Evolutionary conservation across 352 stramenopile species (phyloP).

Genomic region (Pythium periplocum): DNA sequence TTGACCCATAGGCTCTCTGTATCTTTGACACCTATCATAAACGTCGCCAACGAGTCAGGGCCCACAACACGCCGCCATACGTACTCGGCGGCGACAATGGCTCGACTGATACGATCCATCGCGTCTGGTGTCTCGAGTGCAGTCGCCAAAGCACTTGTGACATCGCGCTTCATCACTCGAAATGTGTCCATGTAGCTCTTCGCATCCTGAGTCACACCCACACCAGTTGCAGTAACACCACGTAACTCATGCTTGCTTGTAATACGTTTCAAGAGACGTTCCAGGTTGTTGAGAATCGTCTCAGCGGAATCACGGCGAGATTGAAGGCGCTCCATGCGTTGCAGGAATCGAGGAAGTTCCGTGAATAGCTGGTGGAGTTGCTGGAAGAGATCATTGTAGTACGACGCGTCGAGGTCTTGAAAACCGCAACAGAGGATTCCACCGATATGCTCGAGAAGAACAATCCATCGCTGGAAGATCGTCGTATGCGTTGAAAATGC

Average conservation of each 20-base stretch:
- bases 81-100: slow-evolving; percentile 35
- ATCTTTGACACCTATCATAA: slow-evolving; percentile 21
- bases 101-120: slow-evolving; percentile 21
- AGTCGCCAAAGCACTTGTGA: slow-evolving; percentile 16
- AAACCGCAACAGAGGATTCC: slow-evolving; percentile 33
- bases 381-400: slow-evolving; percentile 25
- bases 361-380: slow-evolving; percentile 26
- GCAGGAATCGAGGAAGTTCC: slow-evolving; percentile 32
- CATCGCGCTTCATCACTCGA: slow-evolving; percentile 15
- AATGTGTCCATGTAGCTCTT: slow-evolving; percentile 24
- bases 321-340: slow-evolving; percentile 33
- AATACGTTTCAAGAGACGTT: slow-evolving; percentile 30
- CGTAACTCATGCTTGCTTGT: slow-evolving; percentile 42
- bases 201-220: slow-evolving; percentile 27
- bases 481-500: no score
- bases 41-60: slow-evolving; percentile 12
- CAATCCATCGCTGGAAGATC: slow-evolving; percentile 22
- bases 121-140: slow-evolving; percentile 15
- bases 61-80: slow-evolving; percentile 35
- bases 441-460: slow-evolving; percentile 35
- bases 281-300: slow-evolving; percentile 40
- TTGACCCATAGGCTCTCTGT: slow-evolving; percentile 18
- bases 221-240: slow-evolving; percentile 31
- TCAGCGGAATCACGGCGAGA: slow-evolving; percentile 23
- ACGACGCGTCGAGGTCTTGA: slow-evolving; percentile 29